Conservation (phyloP, 1,284 basidiomycete species). For the Sphaerobolus stellatus region DNA sequence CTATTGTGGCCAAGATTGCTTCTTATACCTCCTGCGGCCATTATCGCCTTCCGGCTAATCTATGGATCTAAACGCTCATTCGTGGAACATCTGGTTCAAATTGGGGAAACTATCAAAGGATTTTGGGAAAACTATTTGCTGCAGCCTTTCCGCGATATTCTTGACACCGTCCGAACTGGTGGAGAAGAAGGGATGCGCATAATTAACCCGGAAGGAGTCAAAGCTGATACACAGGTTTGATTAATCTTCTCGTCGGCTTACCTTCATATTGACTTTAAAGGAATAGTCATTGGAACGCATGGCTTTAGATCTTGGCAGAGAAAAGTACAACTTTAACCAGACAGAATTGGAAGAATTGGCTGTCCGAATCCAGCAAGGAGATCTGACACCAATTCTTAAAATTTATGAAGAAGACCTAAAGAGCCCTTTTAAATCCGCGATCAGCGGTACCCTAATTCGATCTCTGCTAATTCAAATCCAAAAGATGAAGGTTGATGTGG, state of each 20-base stretch:
- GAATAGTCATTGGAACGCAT: constrained; percentile 87
- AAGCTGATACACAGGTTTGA: constrained; percentile 74
- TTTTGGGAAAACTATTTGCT: constrained; percentile 87
- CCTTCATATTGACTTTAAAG: background rate
- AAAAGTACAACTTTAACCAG: constrained; percentile 55
- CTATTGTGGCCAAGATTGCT: constrained; percentile 68
- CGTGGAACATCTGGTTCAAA: constrained; percentile 56
- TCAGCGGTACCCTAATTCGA: constrained; percentile 82
- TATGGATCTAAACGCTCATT: constrained; percentile 55
- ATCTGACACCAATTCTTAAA: constrained; percentile 84
- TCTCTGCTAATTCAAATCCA: constrained; percentile 93
- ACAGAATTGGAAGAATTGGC: constrained; percentile 64
- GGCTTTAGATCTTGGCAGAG: constrained; percentile 82
- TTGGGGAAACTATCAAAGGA: constrained; percentile 66
- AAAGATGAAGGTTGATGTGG: constrained; percentile 96
- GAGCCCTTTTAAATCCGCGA: constrained; percentile 76
- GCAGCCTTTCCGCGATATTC: constrained; percentile 81
- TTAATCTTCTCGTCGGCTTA: background rate
- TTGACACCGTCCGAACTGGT: constrained; percentile 81
- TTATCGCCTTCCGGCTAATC: constrained; percentile 48
- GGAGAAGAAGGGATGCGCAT: constrained; percentile 67
- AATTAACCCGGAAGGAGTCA: constrained; percentile 73
- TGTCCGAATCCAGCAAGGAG: constrained; percentile 71
- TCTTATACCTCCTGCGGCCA: constrained; percentile 58
- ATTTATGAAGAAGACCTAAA: constrained; percentile 94